A percentile compares a stretch with the other conserved stretches of the same genome.
Evolutionary conservation across 371 early-diverging fungal genomes (phyloP).

Genomic region (Saksenaea vasiformis): DNA sequence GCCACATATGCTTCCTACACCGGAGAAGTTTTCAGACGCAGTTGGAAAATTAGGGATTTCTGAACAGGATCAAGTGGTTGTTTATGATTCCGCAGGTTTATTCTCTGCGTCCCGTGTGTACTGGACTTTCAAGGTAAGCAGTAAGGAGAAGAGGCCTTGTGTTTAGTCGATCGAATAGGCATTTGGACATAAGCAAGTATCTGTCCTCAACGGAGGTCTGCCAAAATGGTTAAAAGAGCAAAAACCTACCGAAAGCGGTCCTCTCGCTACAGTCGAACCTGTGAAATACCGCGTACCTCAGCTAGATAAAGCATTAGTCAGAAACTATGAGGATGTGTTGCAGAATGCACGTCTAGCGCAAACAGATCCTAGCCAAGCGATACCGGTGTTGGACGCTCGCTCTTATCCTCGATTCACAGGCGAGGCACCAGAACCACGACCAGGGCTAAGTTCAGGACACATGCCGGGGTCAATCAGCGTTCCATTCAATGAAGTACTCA

Average conservation of each 20-base stretch:
- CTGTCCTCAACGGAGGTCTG: constrained; percentile 89
- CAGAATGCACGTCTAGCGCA: constrained; percentile 45
- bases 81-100: constrained; percentile 75
- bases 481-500: constrained; percentile 63
- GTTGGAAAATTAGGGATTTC: constrained; percentile 74
- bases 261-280: constrained; percentile 11
- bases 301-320: constrained; percentile 49
- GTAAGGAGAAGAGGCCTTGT: not conserved
- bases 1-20: constrained; percentile 83
- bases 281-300: constrained; percentile 42
- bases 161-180: constrained; percentile 39
- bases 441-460: constrained; percentile 82
- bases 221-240: constrained; percentile 73
- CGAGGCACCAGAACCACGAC: constrained; percentile 81
- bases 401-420: constrained; percentile 75
- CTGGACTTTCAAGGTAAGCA: constrained; percentile 77
- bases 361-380: constrained; percentile 15
- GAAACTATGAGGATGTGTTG: constrained; percentile 60
- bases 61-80: constrained; percentile 72
- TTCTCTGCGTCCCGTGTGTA: constrained; percentile 77
- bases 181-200: constrained; percentile 84
- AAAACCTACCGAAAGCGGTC: constrained; percentile 35
- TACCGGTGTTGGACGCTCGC: constrained; percentile 83
- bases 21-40: constrained; percentile 58
- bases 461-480: constrained; percentile 82